These are phyloP conservation scores for Fraxinus greggii DNA, from an alignment of 305 asterid species.

Conservation along the genomic window DNA sequence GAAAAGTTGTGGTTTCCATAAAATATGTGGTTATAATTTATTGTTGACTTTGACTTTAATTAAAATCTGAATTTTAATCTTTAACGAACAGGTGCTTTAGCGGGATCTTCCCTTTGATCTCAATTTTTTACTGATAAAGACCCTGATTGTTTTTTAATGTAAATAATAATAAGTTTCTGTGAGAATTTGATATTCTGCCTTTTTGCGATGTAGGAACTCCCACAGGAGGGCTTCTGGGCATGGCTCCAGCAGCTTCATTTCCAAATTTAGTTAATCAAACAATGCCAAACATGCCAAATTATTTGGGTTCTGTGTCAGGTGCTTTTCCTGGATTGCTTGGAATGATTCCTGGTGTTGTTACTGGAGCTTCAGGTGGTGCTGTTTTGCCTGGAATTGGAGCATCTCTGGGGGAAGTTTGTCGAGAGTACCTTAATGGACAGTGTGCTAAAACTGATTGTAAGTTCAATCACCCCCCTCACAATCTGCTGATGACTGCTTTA, in stretches of 20 bases:
- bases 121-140: constrained; percentile 14
- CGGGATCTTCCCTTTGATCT: no score
- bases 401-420: constrained; percentile 86
- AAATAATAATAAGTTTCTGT: neutral
- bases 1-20: no score
- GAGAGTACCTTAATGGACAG: constrained; percentile 82
- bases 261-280: constrained; percentile 86
- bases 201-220: constrained; percentile 59
- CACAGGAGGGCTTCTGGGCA: constrained; percentile 81
- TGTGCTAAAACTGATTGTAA: constrained; percentile 82
- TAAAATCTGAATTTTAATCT: no score
- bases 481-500: constrained; percentile 79
- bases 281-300: constrained; percentile 99
- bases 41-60: no score
- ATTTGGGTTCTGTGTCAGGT: constrained; percentile 90
- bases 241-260: constrained; percentile 65
- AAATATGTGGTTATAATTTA: no score
- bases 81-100: no score
- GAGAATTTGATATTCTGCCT: constrained; percentile 16
- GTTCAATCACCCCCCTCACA: constrained; percentile 83
- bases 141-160: neutral
- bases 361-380: constrained; percentile 93
- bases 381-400: constrained; percentile 92
- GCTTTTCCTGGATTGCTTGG: constrained; percentile 96
- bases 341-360: constrained; percentile 83